Percentiles rank a stretch among this genome's conserved stretches.
Conservation (phyloP, 148 eudicot species). For the Hydrangea macrophylla region DNA sequence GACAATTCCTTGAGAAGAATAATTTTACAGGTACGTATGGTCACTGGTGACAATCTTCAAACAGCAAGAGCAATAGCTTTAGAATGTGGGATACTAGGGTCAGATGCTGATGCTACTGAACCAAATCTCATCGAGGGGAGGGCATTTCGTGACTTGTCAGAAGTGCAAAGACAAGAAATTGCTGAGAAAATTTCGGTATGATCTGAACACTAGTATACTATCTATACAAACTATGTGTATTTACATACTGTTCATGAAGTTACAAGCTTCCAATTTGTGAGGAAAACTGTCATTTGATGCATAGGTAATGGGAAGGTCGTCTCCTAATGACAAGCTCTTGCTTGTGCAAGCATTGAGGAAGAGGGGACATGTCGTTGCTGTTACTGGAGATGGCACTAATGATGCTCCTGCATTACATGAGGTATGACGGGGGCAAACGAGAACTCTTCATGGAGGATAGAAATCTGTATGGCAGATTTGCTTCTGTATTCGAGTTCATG, state of each 20-base stretch:
- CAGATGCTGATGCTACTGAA: constrained; percentile 58
- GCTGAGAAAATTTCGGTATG: constrained; percentile 70
- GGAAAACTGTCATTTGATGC: neutral
- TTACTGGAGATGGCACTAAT: constrained; percentile 86
- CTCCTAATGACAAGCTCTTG: constrained; percentile 76
- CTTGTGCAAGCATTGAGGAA: constrained; percentile 81
- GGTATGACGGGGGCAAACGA: constrained; percentile 27
- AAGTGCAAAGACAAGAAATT: constrained; percentile 43
- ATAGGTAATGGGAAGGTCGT: constrained; percentile 85
- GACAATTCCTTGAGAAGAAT: neutral
- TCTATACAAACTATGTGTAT: neutral
- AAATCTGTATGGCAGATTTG: neutral
- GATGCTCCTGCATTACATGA: constrained; percentile 88
- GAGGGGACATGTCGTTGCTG: constrained; percentile 82
- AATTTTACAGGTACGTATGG: constrained; percentile 64
- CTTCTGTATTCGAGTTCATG: no score
- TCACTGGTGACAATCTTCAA: constrained; percentile 80
- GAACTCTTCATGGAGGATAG: neutral
- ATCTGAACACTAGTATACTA: neutral
- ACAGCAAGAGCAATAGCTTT: constrained; percentile 76
- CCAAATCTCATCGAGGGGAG: constrained; percentile 74
- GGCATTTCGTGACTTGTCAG: constrained; percentile 53
- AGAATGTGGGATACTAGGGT: constrained; percentile 75
- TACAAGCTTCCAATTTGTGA: neutral
- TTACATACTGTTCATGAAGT: neutral